These are phyloP conservation scores for Pleoardoris graminearum DNA, from an alignment of 2,329 filamentous ascomycete species.

Conservation along the genomic window DNA sequence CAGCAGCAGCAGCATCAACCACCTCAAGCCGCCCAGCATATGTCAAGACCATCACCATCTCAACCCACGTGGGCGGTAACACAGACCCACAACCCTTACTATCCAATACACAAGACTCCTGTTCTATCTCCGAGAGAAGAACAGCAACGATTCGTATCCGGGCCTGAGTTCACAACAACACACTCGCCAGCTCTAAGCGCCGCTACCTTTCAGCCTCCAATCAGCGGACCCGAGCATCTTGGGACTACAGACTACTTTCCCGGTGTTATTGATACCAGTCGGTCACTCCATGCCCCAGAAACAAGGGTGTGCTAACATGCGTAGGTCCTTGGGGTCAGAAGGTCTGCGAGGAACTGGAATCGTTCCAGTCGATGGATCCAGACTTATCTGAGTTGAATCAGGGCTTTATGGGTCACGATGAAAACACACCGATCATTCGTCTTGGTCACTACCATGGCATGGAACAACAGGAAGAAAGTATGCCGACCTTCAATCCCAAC, in stretches of 20 bases:
- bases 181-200: conserved; percentile 30
- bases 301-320: conserved; percentile 21
- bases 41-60: conserved; percentile 38
- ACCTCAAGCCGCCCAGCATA: conserved; percentile 23
- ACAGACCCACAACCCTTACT: conserved; percentile 39
- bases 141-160: conserved; percentile 28
- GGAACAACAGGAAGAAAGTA: conserved; percentile 36
- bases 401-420: conserved; percentile 43
- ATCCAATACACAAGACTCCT: conserved; percentile 30
- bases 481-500: conserved; percentile 47
- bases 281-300: conserved; percentile 8
- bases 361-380: conserved; percentile 45
- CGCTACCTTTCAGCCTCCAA: conserved; percentile 25
- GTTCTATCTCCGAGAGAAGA: conserved; percentile 30
- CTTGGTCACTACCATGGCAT: conserved; percentile 43
- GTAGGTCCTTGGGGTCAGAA: conserved; percentile 47
- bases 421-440: conserved; percentile 48
- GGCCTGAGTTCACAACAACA: conserved; percentile 26
- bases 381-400: conserved; percentile 45
- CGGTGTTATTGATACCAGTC: conserved; percentile 45
- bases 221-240: conserved; percentile 23
- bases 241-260: conserved; percentile 41
- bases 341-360: conserved; percentile 43
- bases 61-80: conserved; percentile 41
- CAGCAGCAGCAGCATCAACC: conserved; percentile 24